Evolutionary conservation across 768 basidiomycete genomes (phyloP), one percentile per base, ranked within the genome.

Genomic region (Kockovaella imperatae): DNA sequence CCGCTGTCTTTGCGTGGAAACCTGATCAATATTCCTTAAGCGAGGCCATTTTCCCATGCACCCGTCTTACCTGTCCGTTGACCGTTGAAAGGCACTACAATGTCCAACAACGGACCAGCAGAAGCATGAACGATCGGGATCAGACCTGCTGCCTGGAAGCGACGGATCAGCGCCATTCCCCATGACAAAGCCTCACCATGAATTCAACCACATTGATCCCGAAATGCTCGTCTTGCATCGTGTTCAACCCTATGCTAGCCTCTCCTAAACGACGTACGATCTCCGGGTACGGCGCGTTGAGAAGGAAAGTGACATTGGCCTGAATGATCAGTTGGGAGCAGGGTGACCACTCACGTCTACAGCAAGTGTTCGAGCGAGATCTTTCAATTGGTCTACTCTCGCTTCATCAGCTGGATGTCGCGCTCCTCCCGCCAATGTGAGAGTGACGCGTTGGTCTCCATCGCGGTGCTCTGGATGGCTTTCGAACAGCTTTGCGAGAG

Each of bases 151-250:
- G 89, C 91, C 91, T 96, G 54, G 44, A 47, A 28, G 3, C 4
- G 35, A 45, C 52, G 43, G 32, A 44, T n/a, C 20, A 10, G 14
- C 23, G 4, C 5, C 17, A 26, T 13, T 15, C 35, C 25, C 18
- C 18, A 6, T 18, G n/a, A 28, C 20, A 23, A n/a, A 18, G n/a
- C 69, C 79, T 55, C 41, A 86, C 91, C 91, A 97, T 93, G 59
- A 86, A 93, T 69, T 99, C 93, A 6, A 99, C 93, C 30, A 99
- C 78, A 59, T 90, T 95, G 68, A 99, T 97, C 2, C 95, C 93
- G 54, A 97, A 99, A 68, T 99, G 93, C 70, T 99, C 93, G 63
- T 97, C 90, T 0, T 89, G 79, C 93, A 99, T 99, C 13, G 93
- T 95, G 63, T 87, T 91, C 21, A 97, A 67, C 0, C 93, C 91